A percentile compares a stretch with the other conserved stretches of the same genome.
These are phyloP conservation scores for Brasenia schreberi DNA, from an alignment of 164 flowering plant species.

Conservation along the genomic window DNA sequence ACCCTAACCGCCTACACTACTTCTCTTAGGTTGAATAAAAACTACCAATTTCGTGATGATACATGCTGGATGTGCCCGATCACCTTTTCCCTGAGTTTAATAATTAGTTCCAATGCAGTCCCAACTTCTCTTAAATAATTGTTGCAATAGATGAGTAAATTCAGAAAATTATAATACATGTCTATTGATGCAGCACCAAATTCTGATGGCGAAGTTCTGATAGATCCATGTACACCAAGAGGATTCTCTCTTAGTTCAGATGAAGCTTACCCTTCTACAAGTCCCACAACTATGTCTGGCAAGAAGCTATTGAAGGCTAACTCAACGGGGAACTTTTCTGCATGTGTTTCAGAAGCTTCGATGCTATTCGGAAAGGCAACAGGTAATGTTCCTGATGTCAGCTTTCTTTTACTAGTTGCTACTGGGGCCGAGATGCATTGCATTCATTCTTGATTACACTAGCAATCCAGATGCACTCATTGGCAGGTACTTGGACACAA, in stretches of 20 bases:
- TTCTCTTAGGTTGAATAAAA: too few species aligned
- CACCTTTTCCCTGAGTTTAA: too few species aligned
- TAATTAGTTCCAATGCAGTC: too few species aligned
- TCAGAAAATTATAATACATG: not conserved
- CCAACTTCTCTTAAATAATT: too few species aligned
- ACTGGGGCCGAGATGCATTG: not conserved
- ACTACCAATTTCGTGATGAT: too few species aligned
- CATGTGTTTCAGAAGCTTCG: constrained; percentile 26
- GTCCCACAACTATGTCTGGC: constrained; percentile 12
- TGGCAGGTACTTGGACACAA: too few species aligned
- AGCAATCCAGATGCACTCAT: too few species aligned
- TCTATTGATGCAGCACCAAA: constrained; percentile 15
- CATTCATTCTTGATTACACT: too few species aligned
- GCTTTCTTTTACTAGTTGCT: not conserved
- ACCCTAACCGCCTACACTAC: too few species aligned
- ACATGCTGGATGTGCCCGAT: too few species aligned
- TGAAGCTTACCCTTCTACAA: not conserved
- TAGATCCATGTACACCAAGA: constrained; percentile 35
- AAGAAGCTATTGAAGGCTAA: constrained; percentile 7
- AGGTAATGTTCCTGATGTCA: constrained; percentile 11
- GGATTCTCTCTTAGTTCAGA: constrained; percentile 18
- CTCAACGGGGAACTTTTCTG: constrained; percentile 36
- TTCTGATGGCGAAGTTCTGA: constrained; percentile 7
- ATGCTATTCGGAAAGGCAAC: constrained; percentile 16
- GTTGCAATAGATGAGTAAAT: not conserved